A percentile compares a stretch with the other conserved stretches of the same genome.
Evolutionary conservation across 2,329 filamentous ascomycete species (phyloP).

Genomic region (Aspergillus aculeatinus): DNA sequence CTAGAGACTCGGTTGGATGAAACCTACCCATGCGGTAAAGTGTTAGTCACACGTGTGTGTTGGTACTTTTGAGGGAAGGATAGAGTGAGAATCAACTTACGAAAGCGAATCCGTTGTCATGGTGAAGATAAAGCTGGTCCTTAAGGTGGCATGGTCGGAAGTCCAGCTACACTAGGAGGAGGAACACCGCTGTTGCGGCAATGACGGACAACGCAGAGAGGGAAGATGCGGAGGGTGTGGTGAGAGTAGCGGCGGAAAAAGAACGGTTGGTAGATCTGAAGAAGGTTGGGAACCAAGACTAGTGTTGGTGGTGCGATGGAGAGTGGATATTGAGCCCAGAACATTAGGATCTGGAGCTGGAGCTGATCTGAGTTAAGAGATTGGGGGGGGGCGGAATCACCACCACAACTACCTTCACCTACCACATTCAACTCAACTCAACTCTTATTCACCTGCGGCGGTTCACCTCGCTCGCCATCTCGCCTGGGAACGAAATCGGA

Average conservation of each 20-base stretch:
- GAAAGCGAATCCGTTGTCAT: slow-evolving; percentile 46
- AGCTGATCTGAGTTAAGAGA: neutral
- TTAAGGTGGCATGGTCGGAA: slow-evolving; percentile 35
- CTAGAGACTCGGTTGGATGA: slow-evolving; percentile 64
- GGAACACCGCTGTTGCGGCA: slow-evolving; percentile 13
- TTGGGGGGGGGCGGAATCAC: neutral
- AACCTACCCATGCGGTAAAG: slow-evolving; percentile 47
- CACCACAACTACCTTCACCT: neutral
- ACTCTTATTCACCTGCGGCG: neutral
- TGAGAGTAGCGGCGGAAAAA: slow-evolving; percentile 13
- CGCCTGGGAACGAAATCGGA: slow-evolving; percentile 11
- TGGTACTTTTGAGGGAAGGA: neutral
- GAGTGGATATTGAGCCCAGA: neutral
- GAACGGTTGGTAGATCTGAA: slow-evolving; percentile 4
- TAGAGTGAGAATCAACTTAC: slow-evolving; percentile 27
- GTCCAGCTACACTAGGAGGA: slow-evolving; percentile 6
- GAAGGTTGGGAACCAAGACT: slow-evolving; percentile 4
- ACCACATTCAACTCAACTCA: neutral
- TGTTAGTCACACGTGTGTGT: slow-evolving; percentile 16
- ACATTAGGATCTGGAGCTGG: neutral
- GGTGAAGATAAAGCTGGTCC: slow-evolving; percentile 29
- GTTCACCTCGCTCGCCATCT: neutral
- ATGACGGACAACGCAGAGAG: slow-evolving; percentile 12
- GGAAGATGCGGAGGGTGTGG: neutral
- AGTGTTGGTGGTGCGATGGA: slow-evolving; percentile 6